Conservation (phyloP, 345 rosid species). For the Populus pruinosa region DNA sequence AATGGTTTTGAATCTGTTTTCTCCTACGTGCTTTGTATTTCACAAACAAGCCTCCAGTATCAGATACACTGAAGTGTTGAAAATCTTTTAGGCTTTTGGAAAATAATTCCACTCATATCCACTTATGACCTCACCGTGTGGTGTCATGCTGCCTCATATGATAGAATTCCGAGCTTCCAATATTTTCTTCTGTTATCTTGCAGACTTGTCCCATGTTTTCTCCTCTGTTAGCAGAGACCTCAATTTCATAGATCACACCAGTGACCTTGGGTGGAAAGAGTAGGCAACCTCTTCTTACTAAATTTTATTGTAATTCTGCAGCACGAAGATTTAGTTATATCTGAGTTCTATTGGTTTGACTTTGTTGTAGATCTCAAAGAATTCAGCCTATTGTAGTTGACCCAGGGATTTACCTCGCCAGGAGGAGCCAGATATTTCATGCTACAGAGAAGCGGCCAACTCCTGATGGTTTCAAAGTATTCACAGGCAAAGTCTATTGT, state of each 20-base stretch:
- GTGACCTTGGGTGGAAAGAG: slow-evolving; percentile 99
- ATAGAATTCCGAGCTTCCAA: background rate
- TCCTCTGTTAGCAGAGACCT: slow-evolving; percentile 72
- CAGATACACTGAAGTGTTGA: background rate
- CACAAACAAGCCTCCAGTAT: background rate
- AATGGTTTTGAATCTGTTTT: background rate
- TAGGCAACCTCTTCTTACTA: slow-evolving; percentile 35
- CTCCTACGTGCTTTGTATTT: background rate
- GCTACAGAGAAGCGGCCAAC: slow-evolving; percentile 77
- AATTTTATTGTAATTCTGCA: background rate
- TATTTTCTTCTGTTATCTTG: slow-evolving; percentile 24
- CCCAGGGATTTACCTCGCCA: slow-evolving; percentile 79
- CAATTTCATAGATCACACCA: slow-evolving; percentile 90
- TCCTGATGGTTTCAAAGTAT: slow-evolving; percentile 84
- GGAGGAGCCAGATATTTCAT: slow-evolving; percentile 79
- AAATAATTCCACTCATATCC: background rate
- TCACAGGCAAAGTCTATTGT: slow-evolving; percentile 61
- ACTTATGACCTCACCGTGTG: background rate
- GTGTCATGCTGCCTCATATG: background rate
- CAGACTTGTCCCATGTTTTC: slow-evolving; percentile 84
- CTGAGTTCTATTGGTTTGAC: slow-evolving; percentile 13
- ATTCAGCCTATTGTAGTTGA: slow-evolving; percentile 89
- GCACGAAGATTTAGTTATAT: background rate
- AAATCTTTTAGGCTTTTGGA: background rate
- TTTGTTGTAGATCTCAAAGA: slow-evolving; percentile 61